Evolutionary conservation across 2,329 filamentous ascomycete genomes (phyloP), one percentile per base, ranked within the genome.

Genomic region (Fusarium dimerum): DNA sequence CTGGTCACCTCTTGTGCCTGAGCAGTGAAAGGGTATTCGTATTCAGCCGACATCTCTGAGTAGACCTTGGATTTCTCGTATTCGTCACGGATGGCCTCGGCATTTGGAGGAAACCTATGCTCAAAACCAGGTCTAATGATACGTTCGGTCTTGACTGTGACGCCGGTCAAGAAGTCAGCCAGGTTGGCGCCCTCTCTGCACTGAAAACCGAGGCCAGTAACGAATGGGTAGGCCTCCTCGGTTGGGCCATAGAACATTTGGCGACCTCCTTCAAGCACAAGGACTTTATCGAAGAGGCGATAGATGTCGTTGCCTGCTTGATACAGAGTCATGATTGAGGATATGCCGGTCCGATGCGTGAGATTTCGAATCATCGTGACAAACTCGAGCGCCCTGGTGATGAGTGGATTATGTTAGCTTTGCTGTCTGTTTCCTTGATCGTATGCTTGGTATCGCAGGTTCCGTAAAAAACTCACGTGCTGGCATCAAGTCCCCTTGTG

Each of bases 341-440:
- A 87, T n/a, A 82, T 78, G 52, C 84, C 79, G 57, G 78, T 81
- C 58, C 86, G 76, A 56, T 88, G 82, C 6, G 86, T 87, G 76
- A 87, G 83, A 50, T 75, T 75, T 3, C 81, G 78, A 4, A 84
- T 66, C 1, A 77, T 78, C 49, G 81, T 81, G n/a, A 82, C 83
- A 57, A 87, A 89, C 57, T 89, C 87, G 1, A 89, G 74, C 6
- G 87, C 87, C 1, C n/a, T n/a, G n/a, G n/a, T n/a, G n/a, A n/a
- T n/a, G n/a, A n/a, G n/a, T n/a, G n/a, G n/a, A n/a, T n/a, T n/a
- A n/a, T n/a, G n/a, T n/a, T n/a, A n/a, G n/a, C n/a, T n/a, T n/a
- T n/a, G n/a, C n/a, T n/a, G n/a, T n/a, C n/a, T n/a, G n/a, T n/a
- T n/a, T n/a, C n/a, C n/a, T n/a, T n/a, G n/a, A n/a, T n/a, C n/a